Base-by-base conservation (phyloP, 306 rosid genomes). In the Corylus avellana region DNA sequence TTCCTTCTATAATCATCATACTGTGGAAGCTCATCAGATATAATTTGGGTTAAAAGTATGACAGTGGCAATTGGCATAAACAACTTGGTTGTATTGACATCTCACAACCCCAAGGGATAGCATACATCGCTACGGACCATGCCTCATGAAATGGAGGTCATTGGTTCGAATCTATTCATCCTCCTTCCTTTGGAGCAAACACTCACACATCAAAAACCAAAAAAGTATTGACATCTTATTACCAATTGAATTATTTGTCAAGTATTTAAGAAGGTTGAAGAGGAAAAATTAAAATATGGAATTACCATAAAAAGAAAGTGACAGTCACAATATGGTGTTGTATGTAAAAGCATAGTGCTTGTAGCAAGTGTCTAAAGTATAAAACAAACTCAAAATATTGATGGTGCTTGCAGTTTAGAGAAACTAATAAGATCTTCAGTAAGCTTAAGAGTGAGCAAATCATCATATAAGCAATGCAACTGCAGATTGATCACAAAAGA, bases 1-100 rank as follows among this genome's bases (percentile, higher is more conserved):
- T 77, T 72, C 66, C 49, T 12, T 72, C 20, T 29, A 70, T 44
- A 63, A 75, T 73, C 68, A 37, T 56, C 48, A 62, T 62, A 57
- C 69, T 32, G 25, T 46, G 29, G 57, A 67, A 76, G 56, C 29
- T 67, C 25, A 61, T 72, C 17, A 56, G 64, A 77, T 51, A 62
- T 47, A 35, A 27, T 67, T 69, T 49, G 66, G 48, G 22, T 55
- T 37, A 37, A 17, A 56, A 71, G 66, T 27, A 13, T 37, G 32
- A 47, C 42, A 20, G n/a, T 29, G 78, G 77, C 12, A 74, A 70
- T 47, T 48, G 32, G 46, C 10, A 53, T 10, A n/a, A 56, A 53
- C 48, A 35, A 25, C 25, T 35, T 7, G 48, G 10, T 35, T 64
- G 37, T 10, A 59, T 59, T 59, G 37, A 73, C 25, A 35, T 42